Evolutionary conservation across 139 green algal genomes (phyloP).

Genomic region (Mesotaenium endlicherianum): DNA sequence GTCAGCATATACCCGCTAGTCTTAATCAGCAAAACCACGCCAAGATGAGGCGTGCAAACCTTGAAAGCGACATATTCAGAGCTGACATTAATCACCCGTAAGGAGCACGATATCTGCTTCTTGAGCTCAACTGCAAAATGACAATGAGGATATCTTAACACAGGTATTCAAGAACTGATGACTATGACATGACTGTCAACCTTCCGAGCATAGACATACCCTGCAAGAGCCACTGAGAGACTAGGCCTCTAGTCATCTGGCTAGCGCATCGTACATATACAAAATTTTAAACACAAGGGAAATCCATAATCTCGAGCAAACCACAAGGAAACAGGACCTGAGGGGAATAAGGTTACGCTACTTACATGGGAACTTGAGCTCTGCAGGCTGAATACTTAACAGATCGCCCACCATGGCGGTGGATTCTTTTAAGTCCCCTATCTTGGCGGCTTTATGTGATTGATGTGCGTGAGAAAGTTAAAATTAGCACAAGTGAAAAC

Average conservation of each 20-base stretch:
- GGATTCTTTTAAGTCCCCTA: no score
- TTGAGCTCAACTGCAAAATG: slow-evolving; percentile 64
- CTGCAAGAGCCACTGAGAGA: background rate
- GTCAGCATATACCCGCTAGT: no score
- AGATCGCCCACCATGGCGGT: slow-evolving; percentile 5
- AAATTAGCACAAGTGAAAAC: no score
- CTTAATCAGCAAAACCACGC: no score
- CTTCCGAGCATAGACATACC: background rate
- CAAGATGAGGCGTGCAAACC: no score
- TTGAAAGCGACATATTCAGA: slow-evolving; percentile 71
- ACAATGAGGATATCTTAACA: background rate
- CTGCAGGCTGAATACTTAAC: slow-evolving; percentile 21
- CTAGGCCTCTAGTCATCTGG: background rate
- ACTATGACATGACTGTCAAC: background rate
- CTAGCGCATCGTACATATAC: background rate
- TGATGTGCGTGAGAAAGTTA: no score
- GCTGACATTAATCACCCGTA: slow-evolving; percentile 65
- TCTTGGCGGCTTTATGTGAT: no score
- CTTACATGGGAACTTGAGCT: slow-evolving; percentile 65
- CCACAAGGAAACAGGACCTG: background rate
- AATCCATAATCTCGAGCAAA: background rate
- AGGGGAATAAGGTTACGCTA: background rate
- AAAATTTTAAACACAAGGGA: background rate
- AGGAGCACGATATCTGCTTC: slow-evolving; percentile 70
- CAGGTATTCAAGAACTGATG: background rate